Evolutionary conservation across 768 basidiomycete species (phyloP).

Genomic region (Lactifluus pinguis): DNA sequence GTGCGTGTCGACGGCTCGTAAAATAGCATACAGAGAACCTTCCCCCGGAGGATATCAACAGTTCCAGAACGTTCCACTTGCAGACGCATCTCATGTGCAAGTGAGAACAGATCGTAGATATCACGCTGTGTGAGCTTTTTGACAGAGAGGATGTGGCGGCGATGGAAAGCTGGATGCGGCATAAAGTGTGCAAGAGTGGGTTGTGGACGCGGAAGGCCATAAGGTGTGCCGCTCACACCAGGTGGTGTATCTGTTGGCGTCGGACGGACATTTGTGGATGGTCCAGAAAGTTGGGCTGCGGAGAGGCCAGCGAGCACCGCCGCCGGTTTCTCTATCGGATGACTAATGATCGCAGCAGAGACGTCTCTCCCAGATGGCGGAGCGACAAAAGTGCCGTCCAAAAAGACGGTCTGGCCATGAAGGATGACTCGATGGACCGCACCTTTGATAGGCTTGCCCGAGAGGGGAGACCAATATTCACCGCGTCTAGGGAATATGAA

Average conservation of each 20-base stretch:
- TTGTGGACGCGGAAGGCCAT: slow-evolving; percentile 28
- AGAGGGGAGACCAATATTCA: slow-evolving; percentile 77
- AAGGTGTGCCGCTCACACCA: slow-evolving; percentile 13
- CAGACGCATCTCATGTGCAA: slow-evolving; percentile 94
- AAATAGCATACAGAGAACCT: slow-evolving; percentile 85
- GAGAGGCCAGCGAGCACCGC: background rate
- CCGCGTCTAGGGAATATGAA: slow-evolving; percentile 43
- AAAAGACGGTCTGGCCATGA: slow-evolving; percentile 78
- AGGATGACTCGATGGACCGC: slow-evolving; percentile 86
- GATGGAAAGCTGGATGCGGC: slow-evolving; percentile 83
- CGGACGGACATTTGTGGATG: slow-evolving; percentile 5
- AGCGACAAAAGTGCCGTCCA: slow-evolving; percentile 71
- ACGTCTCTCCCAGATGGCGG: slow-evolving; percentile 61
- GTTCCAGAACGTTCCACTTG: slow-evolving; percentile 89
- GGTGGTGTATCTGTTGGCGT: background rate
- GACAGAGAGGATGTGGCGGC: slow-evolving; percentile 87
- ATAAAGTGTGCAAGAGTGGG: slow-evolving; percentile 40
- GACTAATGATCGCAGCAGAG: slow-evolving; percentile 38
- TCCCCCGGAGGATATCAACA: slow-evolving; percentile 84
- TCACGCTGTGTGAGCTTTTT: slow-evolving; percentile 89
- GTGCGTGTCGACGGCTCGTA: slow-evolving; percentile 97
- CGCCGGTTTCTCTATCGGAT: slow-evolving; percentile 4
- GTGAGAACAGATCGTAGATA: slow-evolving; percentile 85
- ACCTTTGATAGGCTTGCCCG: slow-evolving; percentile 52
- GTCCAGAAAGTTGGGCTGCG: background rate